Conservation (phyloP, 2,329 filamentous ascomycete species). For the Phoma sp. region DNA sequence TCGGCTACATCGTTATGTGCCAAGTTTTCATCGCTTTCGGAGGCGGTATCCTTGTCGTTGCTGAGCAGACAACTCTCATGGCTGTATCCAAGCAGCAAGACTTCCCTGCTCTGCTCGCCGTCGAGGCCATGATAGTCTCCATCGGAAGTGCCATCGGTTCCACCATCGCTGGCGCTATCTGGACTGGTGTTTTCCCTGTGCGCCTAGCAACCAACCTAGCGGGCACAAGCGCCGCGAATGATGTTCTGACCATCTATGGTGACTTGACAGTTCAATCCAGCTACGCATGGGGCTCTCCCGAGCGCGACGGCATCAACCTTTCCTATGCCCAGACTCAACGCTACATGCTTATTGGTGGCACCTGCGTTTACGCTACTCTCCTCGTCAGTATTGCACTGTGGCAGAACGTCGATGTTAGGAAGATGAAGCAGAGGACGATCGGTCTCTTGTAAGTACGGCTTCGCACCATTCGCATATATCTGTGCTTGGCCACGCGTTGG, state of each 20-base stretch:
- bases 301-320: conserved; percentile 52
- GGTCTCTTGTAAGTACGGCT: conserved; percentile 33
- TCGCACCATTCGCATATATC: background rate
- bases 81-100: conserved; percentile 42
- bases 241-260: conserved; percentile 55
- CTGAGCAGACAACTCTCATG: conserved; percentile 44
- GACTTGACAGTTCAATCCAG: conserved; percentile 60
- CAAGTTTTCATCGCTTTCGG: conserved; percentile 46
- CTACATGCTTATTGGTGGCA: conserved; percentile 47
- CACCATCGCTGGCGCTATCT: conserved; percentile 69
- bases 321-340: conserved; percentile 47
- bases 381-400: conserved; percentile 35
- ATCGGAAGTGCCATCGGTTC: conserved; percentile 56
- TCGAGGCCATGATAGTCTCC: conserved; percentile 66
- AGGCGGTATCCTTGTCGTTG: conserved; percentile 43
- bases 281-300: conserved; percentile 59
- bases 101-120: conserved; percentile 43
- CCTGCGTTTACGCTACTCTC: conserved; percentile 35
- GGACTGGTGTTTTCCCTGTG: conserved; percentile 64
- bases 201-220: conserved; percentile 58
- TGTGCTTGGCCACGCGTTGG: too few relatives aligned
- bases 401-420: conserved; percentile 42
- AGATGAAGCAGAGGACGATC: conserved; percentile 42
- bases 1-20: conserved; percentile 46
- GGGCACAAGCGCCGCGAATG: conserved; percentile 48